phyloP scores from a whole-genome alignment of 2,329 filamentous ascomycete species.

The Penicillium sp. region DNA sequence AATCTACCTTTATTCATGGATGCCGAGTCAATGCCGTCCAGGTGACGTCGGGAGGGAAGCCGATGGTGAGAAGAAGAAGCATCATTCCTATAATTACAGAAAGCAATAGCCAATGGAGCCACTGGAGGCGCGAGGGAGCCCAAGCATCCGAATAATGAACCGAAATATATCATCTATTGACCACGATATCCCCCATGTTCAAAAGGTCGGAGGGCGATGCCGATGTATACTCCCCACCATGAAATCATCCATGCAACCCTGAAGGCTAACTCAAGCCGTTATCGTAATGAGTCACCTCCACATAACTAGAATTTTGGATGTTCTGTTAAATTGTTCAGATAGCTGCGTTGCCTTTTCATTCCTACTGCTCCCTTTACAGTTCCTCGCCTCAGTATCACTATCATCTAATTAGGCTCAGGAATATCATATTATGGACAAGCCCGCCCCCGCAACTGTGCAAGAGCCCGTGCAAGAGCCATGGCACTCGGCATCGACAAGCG shows the following conservation, averaged over 20 bases:
- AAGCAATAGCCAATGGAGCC: background rate
- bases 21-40: background rate
- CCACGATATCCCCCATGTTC: background rate
- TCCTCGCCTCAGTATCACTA: background rate
- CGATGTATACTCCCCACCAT: conserved; percentile 2
- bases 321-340: background rate
- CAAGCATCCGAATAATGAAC: background rate
- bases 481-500: background rate
- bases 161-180: background rate
- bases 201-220: background rate
- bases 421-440: background rate
- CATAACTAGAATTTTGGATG: background rate
- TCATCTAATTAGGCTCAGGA: background rate
- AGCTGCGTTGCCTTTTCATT: background rate
- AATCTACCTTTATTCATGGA: background rate
- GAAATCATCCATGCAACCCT: background rate
- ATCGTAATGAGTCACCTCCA: conserved; percentile 1
- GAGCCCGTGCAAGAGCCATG: conserved; percentile 1
- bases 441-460: background rate
- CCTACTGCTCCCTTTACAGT: background rate
- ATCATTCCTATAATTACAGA: background rate
- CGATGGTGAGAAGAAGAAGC: background rate
- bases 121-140: background rate
- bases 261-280: background rate
- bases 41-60: background rate